Percentiles rank a stretch among this genome's conserved stretches.
Evolutionary conservation across 2,329 filamentous ascomycete genomes (phyloP).

Genomic region (Arthrobotrys iridis): DNA sequence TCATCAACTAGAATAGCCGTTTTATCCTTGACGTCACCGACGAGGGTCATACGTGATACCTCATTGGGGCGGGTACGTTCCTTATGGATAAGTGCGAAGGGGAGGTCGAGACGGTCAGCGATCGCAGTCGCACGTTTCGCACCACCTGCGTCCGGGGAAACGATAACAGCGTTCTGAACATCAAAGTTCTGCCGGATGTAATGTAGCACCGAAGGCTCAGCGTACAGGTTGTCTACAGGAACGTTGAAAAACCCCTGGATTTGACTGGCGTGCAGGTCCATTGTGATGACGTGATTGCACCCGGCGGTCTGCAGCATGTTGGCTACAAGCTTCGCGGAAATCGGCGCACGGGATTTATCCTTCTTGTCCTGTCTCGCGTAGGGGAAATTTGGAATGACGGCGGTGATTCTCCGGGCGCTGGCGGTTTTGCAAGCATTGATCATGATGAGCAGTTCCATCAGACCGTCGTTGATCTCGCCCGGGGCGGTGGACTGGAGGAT

Average conservation of each 20-base stretch:
- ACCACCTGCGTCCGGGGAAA: constrained; percentile 92
- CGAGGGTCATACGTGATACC: constrained; percentile 93
- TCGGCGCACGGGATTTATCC: constrained; percentile 93
- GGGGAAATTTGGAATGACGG: constrained; percentile 94
- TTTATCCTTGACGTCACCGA: constrained; percentile 90
- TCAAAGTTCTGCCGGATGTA: constrained; percentile 90
- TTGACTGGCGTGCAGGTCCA: constrained; percentile 93
- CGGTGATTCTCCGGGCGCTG: constrained; percentile 89
- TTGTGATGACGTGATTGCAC: constrained; percentile 92
- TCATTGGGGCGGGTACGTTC: constrained; percentile 91
- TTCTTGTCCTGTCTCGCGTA: constrained; percentile 99
- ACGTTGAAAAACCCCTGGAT: constrained; percentile 96
- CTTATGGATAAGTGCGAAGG: constrained; percentile 96
- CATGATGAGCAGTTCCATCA: constrained; percentile 99
- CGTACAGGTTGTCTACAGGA: constrained; percentile 80
- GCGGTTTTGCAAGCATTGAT: constrained; percentile 92
- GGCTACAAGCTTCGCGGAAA: constrained; percentile 92
- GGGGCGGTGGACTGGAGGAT: constrained; percentile 94
- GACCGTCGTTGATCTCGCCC: constrained; percentile 88
- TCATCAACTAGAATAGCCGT: constrained; percentile 96
- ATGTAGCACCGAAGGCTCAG: constrained; percentile 87
- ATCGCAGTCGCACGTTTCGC: constrained; percentile 94
- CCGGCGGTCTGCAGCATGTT: constrained; percentile 97
- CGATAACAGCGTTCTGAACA: constrained; percentile 86
- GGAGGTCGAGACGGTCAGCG: constrained; percentile 87